Evolutionary conservation across 352 stramenopile genomes (phyloP), one percentile per base, ranked within the genome.

Genomic region (Stramenopiles sp.): DNA sequence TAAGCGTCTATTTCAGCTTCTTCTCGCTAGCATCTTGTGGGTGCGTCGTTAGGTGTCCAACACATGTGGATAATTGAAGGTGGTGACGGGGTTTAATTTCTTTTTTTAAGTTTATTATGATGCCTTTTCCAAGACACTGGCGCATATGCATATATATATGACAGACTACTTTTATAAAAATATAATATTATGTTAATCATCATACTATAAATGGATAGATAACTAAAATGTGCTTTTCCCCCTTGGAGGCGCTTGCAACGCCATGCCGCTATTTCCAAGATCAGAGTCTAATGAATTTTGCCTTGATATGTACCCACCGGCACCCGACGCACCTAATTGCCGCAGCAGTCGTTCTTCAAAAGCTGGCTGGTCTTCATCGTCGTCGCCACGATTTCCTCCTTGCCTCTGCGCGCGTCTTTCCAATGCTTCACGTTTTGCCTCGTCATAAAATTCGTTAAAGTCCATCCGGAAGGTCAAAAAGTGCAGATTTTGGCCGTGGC

Each of bases 391-490:
- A 55, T 55, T 55, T 14, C 39, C 39, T 14, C 39, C 39, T 14
- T 14, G 4, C 71, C 4, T 33, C 22, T 33, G 30, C 8, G 71
- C 30, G 4, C 71, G 30, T 31, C 7, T 44, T 81, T 81, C 30
- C 33, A 67, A 39, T 32, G 32, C 71, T 75, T 75, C 76, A 44
- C 76, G 71, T 75, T 80, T 80, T 14, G 76, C 76, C 22, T 83
- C 27, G 30, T 81, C 81, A 78, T 96, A 96, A 75, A 88, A 95
- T 84, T 94, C 90, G 82, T 95, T 96, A 82, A 96, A 96, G 83
- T 96, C 92, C 67, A 96, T 93, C 4, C 91, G 91, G 7, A 92
- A 92, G 55, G 91, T 87, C 7, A 95, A 85, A 55, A 92, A 95
- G 7, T 90, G 89, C 0, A 96, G 83, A 30, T 90, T 91, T 80